phyloP scores from a whole-genome alignment of 2,329 filamentous ascomycete genomes.

The Penicillium vulpinum region DNA sequence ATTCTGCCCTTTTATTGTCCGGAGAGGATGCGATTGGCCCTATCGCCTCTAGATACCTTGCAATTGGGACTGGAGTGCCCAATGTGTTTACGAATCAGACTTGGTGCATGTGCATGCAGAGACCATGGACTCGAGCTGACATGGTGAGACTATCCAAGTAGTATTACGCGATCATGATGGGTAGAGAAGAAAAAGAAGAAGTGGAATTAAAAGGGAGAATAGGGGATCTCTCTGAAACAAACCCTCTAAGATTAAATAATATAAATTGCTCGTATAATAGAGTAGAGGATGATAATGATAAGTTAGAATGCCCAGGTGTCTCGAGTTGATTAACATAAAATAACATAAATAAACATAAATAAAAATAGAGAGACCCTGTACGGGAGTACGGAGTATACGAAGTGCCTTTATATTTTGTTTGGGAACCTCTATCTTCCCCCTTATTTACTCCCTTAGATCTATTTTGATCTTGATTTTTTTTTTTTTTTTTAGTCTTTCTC shows the following conservation, averaged over 20 bases:
- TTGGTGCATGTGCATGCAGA: background rate
- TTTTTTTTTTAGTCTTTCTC: background rate
- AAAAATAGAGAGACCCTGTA: background rate
- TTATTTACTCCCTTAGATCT: background rate
- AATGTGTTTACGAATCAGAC: background rate
- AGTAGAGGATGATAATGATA: background rate
- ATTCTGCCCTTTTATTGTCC: constrained; percentile 13
- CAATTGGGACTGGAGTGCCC: constrained; percentile 15
- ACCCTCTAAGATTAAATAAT: too few relatives aligned
- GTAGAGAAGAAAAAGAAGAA: background rate
- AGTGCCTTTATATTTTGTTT: too few relatives aligned
- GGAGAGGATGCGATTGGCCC: constrained; percentile 20
- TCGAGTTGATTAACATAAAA: background rate
- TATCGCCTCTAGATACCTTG: constrained; percentile 8
- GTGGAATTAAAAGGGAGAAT: background rate
- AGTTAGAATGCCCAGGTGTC: background rate
- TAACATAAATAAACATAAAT: background rate
- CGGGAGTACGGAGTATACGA: background rate
- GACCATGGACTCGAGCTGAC: constrained; percentile 3
- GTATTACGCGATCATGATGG: constrained; percentile 1
- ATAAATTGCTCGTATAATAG: background rate
- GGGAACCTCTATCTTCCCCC: background rate
- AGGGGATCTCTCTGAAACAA: too few relatives aligned
- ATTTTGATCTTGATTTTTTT: background rate
- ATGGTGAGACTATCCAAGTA: background rate